Percentiles rank a stretch among this genome's conserved stretches.
These are phyloP conservation scores for Orobanche coerulescens DNA, from an alignment of 257 asterid genomes.

Conservation along the genomic window DNA sequence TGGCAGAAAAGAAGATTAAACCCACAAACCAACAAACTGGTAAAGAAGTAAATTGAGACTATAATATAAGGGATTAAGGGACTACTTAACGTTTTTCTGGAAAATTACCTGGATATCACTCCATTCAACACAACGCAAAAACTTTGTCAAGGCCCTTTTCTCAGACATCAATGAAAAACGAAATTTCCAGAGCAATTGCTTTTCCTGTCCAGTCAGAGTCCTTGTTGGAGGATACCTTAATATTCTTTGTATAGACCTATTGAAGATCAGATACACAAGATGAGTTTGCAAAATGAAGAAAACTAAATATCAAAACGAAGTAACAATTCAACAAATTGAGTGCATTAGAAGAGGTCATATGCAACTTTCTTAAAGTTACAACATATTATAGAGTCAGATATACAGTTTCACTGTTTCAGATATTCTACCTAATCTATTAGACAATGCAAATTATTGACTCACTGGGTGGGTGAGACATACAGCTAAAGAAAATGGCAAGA, in stretches of 20 bases:
- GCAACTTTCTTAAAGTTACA: slow-evolving; percentile 1
- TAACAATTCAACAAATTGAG: neutral
- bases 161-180: slow-evolving; percentile 94
- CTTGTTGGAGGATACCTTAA: slow-evolving; percentile 94
- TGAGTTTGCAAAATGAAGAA: slow-evolving; percentile 20
- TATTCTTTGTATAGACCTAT: slow-evolving; percentile 88
- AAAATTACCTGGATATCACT: slow-evolving; percentile 84
- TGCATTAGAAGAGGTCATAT: slow-evolving; percentile 3
- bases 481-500: slow-evolving; percentile 4
- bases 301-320: neutral
- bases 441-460: neutral
- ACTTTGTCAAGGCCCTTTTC: slow-evolving; percentile 88
- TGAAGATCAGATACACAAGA: slow-evolving; percentile 24
- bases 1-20: neutral
- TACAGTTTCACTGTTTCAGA: neutral
- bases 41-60: neutral
- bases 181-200: slow-evolving; percentile 95
- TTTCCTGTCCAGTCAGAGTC: slow-evolving; percentile 91
- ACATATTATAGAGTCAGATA: neutral
- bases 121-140: slow-evolving; percentile 97
- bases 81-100: neutral
- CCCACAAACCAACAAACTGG: neutral
- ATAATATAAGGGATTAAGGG: neutral
- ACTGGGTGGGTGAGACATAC: neutral
- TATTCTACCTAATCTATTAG: too few species aligned